Conservation (phyloP, 352 stramenopile genomes). For the Pythium biforme region DNA sequence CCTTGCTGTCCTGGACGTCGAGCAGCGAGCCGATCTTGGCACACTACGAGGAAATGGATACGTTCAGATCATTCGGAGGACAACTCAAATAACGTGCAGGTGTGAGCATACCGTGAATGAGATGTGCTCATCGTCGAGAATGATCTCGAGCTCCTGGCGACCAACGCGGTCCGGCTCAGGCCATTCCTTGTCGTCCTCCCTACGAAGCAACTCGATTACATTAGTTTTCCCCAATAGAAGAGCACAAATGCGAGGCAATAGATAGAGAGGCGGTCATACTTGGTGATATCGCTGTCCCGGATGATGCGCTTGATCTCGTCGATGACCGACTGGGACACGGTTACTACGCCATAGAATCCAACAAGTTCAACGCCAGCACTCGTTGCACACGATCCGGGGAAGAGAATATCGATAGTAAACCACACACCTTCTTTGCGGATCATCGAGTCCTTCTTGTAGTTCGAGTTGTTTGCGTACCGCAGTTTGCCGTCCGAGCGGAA, state of each 20-base stretch:
- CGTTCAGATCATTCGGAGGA: background rate
- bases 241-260: background rate
- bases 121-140: conserved; percentile 95
- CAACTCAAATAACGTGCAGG: background rate
- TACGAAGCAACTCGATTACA: conserved; percentile 17
- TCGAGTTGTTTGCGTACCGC: conserved; percentile 97
- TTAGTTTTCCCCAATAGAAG: background rate
- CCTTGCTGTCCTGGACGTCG: conserved; percentile 95
- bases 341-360: conserved; percentile 50
- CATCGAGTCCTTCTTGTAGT: conserved; percentile 97
- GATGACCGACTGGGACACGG: conserved; percentile 89
- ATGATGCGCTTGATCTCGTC: conserved; percentile 95
- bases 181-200: conserved; percentile 96
- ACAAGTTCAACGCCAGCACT: background rate
- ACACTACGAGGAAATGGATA: conserved; percentile 50
- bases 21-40: conserved; percentile 95
- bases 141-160: conserved; percentile 95
- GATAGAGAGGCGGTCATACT: conserved; percentile 32
- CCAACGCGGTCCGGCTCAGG: conserved; percentile 91
- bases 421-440: conserved; percentile 94
- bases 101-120: conserved; percentile 88
- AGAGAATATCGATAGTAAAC: too few species aligned
- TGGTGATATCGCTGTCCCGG: conserved; percentile 88
- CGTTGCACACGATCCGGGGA: background rate
- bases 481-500: conserved; percentile 90